A percentile compares a stretch with the other conserved stretches of the same genome.
Evolutionary conservation across 1,139 yeast species (phyloP).

Genomic region (Zygosaccharomyces sapae): DNA sequence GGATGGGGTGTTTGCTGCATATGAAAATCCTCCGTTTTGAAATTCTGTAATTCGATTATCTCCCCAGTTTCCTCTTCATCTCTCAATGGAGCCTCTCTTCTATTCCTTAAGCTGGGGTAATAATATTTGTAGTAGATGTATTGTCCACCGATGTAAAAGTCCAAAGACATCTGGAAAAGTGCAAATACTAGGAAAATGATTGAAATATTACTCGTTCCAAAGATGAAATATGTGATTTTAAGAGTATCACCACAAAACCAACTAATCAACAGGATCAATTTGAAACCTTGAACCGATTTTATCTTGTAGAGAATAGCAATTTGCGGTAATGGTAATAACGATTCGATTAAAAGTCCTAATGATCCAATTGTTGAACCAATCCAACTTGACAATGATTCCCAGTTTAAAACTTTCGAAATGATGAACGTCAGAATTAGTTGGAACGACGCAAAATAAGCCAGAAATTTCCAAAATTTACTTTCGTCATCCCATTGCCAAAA

Average conservation of each 20-base stretch:
- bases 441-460: constrained; percentile 44
- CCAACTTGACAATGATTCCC: constrained; percentile 34
- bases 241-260: constrained; percentile 89
- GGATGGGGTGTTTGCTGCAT: constrained; percentile 9
- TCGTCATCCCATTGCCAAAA: constrained; percentile 88
- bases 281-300: constrained; percentile 72
- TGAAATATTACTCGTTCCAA: constrained; percentile 69
- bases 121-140: constrained; percentile 54
- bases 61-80: constrained; percentile 7
- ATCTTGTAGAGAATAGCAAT: constrained; percentile 66
- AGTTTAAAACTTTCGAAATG: constrained; percentile 32
- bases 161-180: constrained; percentile 72
- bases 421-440: constrained; percentile 32
- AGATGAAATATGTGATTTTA: constrained; percentile 66
- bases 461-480: constrained; percentile 60
- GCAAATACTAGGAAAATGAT: constrained; percentile 72
- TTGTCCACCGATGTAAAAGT: constrained; percentile 70
- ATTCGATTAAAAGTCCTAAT: constrained; percentile 69
- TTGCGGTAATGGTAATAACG: constrained; percentile 85
- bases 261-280: constrained; percentile 65
- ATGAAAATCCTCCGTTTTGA: constrained; percentile 8
- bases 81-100: constrained; percentile 2
- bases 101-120: constrained; percentile 21
- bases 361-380: constrained; percentile 53
- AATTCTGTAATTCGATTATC: constrained; percentile 13